Evolutionary conservation across 768 basidiomycete species (phyloP), one percentile per base, ranked within the genome.

Genomic region (Daedalea quercina): DNA sequence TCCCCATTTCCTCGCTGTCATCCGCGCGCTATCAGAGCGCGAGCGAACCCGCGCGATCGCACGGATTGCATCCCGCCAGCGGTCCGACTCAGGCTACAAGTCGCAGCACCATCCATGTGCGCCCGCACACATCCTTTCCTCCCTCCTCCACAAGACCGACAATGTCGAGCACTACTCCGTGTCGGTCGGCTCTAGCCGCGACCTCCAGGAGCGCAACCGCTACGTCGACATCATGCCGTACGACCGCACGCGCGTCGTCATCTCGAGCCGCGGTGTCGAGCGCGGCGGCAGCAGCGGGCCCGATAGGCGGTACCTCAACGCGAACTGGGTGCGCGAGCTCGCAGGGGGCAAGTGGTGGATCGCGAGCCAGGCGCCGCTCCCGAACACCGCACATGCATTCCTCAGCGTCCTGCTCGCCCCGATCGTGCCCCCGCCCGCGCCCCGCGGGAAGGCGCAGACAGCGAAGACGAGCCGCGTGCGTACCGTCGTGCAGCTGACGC

Each of bases 401-500:
- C 79, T 94, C 63, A 87, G 80, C 57, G 65, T 87, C 44, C 73
- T 92, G 56, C 65, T 79, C 33, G 78, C 81, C 54, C 75, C 78
- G 24, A 54, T 69, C 24, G 65, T 73, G 2, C 61, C 56, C 2
- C 69, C 70, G 0, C 60, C 59, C 41, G 15, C 31, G 35, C 35
- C 54, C 9, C 26, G 42, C 2, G 41, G n/a, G n/a, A n/a, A n/a
- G n/a, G n/a, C 56, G 23, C 58, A 63, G 11, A 58, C 57, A 12
- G 25, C 56, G 37, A 50, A 43, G 23, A 67, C 63, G 22, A 76
- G 74, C 56, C 80, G 76, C 20, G 70, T 90, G 9, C 79, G 83
- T 47, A 90, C 88, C 1, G 77, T 91, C 58, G 86, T 94, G 11
- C 92, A 94, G 66, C 77, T 94, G 46, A 91, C 92, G 0, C 81